Conservation (phyloP, 2,329 filamentous ascomycete species). For the Tolypocladium paradoxum region DNA sequence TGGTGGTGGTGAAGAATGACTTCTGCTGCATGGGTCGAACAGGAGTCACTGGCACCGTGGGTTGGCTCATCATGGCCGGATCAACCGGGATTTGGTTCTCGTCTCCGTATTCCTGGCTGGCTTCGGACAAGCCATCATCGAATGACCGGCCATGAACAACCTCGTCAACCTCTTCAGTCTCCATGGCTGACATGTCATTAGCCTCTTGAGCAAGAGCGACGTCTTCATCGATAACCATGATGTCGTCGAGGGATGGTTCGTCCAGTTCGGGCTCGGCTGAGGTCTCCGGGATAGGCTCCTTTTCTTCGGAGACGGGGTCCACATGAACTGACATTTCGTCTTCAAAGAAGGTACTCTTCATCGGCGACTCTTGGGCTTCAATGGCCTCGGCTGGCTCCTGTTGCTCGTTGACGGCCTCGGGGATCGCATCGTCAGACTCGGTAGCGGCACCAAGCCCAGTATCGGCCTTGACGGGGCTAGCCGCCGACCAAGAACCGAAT, state of each 20-base stretch:
- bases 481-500: constrained; percentile 51
- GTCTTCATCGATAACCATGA: constrained; percentile 43
- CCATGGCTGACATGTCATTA: constrained; percentile 47
- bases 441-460: no score
- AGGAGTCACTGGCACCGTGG: constrained; percentile 41
- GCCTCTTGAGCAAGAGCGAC: constrained; percentile 47
- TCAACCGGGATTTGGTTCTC: constrained; percentile 52
- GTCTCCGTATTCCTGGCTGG: constrained; percentile 56
- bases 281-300: constrained; percentile 7
- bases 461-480: constrained; percentile 30
- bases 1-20: constrained; percentile 59
- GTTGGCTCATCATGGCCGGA: constrained; percentile 25
- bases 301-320: constrained; percentile 7
- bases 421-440: neutral
- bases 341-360: constrained; percentile 45
- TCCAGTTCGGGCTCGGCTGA: constrained; percentile 10
- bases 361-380: constrained; percentile 23
- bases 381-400: neutral
- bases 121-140: constrained; percentile 45
- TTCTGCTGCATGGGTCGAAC: constrained; percentile 36
- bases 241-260: constrained; percentile 29
- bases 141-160: constrained; percentile 19
- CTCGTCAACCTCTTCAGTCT: constrained; percentile 28
- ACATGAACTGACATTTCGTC: constrained; percentile 42
- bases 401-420: neutral